phyloP scores from a whole-genome alignment of 2,329 filamentous ascomycete species.

The Alternaria sp. region DNA sequence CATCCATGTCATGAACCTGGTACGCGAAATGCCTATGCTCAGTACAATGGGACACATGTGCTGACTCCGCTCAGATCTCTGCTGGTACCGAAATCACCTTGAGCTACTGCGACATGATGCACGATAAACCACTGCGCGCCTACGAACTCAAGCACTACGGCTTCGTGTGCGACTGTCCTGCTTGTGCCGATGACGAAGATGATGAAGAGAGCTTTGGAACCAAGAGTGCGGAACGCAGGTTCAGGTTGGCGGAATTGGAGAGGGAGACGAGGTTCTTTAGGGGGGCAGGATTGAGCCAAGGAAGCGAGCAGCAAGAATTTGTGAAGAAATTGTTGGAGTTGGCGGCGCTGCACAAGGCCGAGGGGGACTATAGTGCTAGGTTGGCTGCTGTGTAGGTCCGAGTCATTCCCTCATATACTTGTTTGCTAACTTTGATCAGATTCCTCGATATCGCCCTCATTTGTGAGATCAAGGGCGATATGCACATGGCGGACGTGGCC shows the following conservation, averaged over 20 bases:
- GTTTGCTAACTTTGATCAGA: slow-evolving; percentile 21
- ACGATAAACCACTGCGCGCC: slow-evolving; percentile 38
- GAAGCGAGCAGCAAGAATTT: slow-evolving; percentile 23
- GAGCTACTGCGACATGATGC: slow-evolving; percentile 49
- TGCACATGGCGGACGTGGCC: slow-evolving; percentile 26
- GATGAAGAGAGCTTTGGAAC: slow-evolving; percentile 38
- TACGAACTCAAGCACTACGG: slow-evolving; percentile 49
- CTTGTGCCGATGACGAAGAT: slow-evolving; percentile 43
- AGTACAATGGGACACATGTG: no score
- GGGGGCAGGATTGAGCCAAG: slow-evolving; percentile 21
- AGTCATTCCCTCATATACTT: neutral
- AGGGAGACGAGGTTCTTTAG: slow-evolving; percentile 33
- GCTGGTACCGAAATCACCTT: slow-evolving; percentile 51
- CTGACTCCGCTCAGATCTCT: neutral
- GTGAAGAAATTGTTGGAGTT: slow-evolving; percentile 37
- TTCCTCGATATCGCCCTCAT: slow-evolving; percentile 46
- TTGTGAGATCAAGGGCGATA: slow-evolving; percentile 36
- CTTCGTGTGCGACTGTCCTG: slow-evolving; percentile 49
- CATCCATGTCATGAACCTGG: slow-evolving; percentile 46
- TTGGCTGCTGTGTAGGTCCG: slow-evolving; percentile 39
- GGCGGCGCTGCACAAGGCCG: slow-evolving; percentile 36
- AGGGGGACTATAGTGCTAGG: slow-evolving; percentile 34
- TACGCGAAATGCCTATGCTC: slow-evolving; percentile 15
- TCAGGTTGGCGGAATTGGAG: slow-evolving; percentile 46
- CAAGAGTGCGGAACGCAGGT: slow-evolving; percentile 41